phyloP scores from a whole-genome alignment of 768 basidiomycete genomes.

The Psilocybe azurescens region DNA sequence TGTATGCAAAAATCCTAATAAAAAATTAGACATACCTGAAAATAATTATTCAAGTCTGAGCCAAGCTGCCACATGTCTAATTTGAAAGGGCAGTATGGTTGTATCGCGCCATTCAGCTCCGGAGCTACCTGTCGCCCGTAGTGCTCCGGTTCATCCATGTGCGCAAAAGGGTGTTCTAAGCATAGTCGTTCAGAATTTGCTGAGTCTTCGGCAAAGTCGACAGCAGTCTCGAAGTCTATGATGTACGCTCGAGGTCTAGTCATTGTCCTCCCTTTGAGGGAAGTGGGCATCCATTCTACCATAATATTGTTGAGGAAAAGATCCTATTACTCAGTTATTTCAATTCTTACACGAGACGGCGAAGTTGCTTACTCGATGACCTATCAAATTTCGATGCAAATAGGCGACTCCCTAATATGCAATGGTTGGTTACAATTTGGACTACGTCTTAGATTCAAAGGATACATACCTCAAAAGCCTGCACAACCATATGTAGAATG shows the following conservation, averaged over 20 bases:
- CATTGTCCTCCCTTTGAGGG: neutral
- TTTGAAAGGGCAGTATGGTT: slow-evolving; percentile 11
- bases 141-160: neutral
- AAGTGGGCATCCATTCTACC: slow-evolving; percentile 15
- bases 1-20: no score
- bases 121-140: slow-evolving; percentile 8
- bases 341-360: no score
- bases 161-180: neutral
- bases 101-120: neutral
- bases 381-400: slow-evolving; percentile 10
- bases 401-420: slow-evolving; percentile 8
- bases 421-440: no score
- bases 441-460: no score
- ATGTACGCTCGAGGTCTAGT: slow-evolving; percentile 17
- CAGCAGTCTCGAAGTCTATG: slow-evolving; percentile 20
- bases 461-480: slow-evolving; percentile 14
- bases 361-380: slow-evolving; percentile 3
- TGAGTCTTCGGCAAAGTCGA: slow-evolving; percentile 13
- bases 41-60: neutral
- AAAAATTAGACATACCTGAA: neutral
- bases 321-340: neutral
- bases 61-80: neutral
- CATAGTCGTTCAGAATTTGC: neutral
- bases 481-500: slow-evolving; percentile 9
- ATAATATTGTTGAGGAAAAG: slow-evolving; percentile 12